Conservation (phyloP, 2,329 filamentous ascomycete genomes). For the Huntiella moniliformis region DNA sequence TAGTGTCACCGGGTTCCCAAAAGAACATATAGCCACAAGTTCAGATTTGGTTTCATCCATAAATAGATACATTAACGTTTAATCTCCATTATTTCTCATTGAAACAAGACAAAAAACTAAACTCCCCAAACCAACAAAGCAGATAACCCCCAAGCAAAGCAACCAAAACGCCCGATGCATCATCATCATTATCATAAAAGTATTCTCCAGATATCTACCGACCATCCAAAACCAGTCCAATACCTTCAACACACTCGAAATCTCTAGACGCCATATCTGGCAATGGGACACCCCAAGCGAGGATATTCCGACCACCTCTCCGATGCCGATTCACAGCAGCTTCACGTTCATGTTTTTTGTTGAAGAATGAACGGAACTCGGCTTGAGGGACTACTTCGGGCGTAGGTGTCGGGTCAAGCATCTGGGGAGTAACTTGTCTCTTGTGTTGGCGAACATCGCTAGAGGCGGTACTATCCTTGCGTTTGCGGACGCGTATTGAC, state of each 20-base stretch:
- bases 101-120: too few species aligned
- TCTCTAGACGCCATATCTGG: slow-evolving; percentile 54
- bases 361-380: slow-evolving; percentile 71
- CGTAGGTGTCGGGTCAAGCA: slow-evolving; percentile 12
- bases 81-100: too few species aligned
- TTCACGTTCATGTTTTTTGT: slow-evolving; percentile 61
- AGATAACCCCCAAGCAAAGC: too few species aligned
- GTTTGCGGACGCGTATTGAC: not conserved
- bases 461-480: not conserved
- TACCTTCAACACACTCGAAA: slow-evolving; percentile 30
- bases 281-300: slow-evolving; percentile 67
- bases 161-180: too few species aligned
- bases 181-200: too few species aligned
- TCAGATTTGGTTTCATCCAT: too few species aligned
- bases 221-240: too few species aligned
- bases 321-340: slow-evolving; percentile 56
- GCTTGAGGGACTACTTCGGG: slow-evolving; percentile 24
- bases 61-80: too few species aligned
- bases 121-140: too few species aligned
- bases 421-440: slow-evolving; percentile 10
- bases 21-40: too few species aligned
- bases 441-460: not conserved
- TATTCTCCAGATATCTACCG: too few species aligned
- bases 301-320: slow-evolving; percentile 46
- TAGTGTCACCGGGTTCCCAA: too few species aligned